phyloP scores from a whole-genome alignment of 2,329 filamentous ascomycete genomes.

The Cryphonectria japonica region DNA sequence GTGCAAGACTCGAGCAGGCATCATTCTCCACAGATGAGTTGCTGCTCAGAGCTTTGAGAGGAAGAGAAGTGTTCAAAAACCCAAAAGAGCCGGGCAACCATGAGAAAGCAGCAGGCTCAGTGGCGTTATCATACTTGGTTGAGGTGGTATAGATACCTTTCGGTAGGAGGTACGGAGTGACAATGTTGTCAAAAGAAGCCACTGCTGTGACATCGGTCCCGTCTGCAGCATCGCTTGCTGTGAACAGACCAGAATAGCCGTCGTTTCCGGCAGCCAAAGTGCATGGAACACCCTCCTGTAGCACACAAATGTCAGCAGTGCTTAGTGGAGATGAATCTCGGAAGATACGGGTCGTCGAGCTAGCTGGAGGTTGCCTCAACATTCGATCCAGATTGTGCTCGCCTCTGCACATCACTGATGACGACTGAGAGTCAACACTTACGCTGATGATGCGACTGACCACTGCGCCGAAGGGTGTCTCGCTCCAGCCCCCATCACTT shows the following conservation, averaged over 20 bases:
- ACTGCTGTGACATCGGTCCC: constrained; percentile 35
- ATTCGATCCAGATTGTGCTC: background rate
- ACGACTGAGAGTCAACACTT: background rate
- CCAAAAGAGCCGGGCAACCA: constrained; percentile 29
- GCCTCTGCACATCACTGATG: no score
- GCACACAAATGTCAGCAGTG: background rate
- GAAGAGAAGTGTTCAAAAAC: constrained; percentile 28
- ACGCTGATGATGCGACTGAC: constrained; percentile 36
- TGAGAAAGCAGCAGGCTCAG: constrained; percentile 23
- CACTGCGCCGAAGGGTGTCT: constrained; percentile 34
- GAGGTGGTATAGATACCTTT: constrained; percentile 30
- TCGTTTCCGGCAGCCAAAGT: constrained; percentile 37
- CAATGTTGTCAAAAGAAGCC: constrained; percentile 34
- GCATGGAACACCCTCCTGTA: constrained; percentile 35
- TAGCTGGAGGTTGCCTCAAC: background rate
- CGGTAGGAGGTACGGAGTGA: constrained; percentile 29
- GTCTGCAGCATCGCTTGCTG: constrained; percentile 33
- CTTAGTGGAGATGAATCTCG: background rate
- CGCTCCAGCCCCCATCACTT: constrained; percentile 36
- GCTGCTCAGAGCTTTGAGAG: constrained; percentile 38
- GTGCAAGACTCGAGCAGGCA: constrained; percentile 44
- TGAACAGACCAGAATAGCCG: constrained; percentile 34
- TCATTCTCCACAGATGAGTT: constrained; percentile 37
- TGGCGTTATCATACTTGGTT: constrained; percentile 11
- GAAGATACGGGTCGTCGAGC: background rate